Evolutionary conservation across 2,329 filamentous ascomycete genomes (phyloP), one percentile per base, ranked within the genome.

Genomic region (Phyllosticta ampelicida): DNA sequence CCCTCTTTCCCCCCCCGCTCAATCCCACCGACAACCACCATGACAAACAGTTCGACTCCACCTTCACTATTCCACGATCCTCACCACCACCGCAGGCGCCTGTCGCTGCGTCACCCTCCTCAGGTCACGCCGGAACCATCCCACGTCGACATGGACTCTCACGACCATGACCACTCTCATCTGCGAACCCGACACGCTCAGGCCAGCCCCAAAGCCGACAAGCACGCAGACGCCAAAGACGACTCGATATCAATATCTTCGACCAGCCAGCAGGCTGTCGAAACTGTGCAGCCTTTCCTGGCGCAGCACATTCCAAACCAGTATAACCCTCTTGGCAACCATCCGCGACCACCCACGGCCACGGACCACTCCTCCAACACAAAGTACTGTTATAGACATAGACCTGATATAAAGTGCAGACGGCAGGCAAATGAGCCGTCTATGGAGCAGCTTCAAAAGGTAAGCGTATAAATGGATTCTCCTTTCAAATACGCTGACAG

Each of bases 371-470:
- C 36, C 36, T 81, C 79, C 36, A 95, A 91, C 70, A 95, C 90
- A 65, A 94, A 89, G 71, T 97, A 87, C 75, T 99, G 94, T 75
- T 99, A 99, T 72, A 86, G 94, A 58, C 94, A 99, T 73, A 82
- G 89, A 56, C 94, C 94, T 1, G 94, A 97, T 72, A 84, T 92
- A 56, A 95, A 96, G 75, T 99, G 94, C 74, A 82, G 91, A 61
- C 84, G 90, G 61, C 90, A 95, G 62, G 91, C 90, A 60, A 91
- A 97, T 74, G 94, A 97, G 75, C 86, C 87, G 52, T 94, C 94
- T 62, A 99, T 99, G 94, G 89, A 92, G 65, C 86, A 91, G 70
- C 82, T 99, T 62, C 94, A 99, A 71, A 86, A 85, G 67, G 89
- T 91, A 80, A 63, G 84, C 77, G 52, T 16, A 9, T 9, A 11